Evolutionary conservation across 1,284 basidiomycete genomes (phyloP), one percentile per base, ranked within the genome.

Genomic region (Leucoagaricus sp.): DNA sequence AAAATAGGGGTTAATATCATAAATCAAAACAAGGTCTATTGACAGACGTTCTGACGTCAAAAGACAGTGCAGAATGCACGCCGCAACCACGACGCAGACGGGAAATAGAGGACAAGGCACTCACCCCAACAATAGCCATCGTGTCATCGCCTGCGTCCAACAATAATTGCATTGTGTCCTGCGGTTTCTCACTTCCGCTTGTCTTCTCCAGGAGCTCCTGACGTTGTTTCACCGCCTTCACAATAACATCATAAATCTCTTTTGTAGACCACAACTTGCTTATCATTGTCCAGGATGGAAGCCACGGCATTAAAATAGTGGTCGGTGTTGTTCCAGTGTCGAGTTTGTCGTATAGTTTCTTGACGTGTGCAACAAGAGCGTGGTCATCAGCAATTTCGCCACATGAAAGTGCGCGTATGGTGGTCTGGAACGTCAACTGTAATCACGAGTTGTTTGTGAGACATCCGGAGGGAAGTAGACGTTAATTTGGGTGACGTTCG

Each of bases 151-250:
- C 77, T 41, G 75, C 75, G 62, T 90, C 87, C 45, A 90, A 68
- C 45, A 90, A 78, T 76, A 87, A 83, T 62, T 90, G 88, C 28
- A 90, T 75, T 3, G 86, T 85, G 62, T 90, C 87, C 59, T 86
- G 78, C 55, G 75, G 75, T 49, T 51, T 52, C 33, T 57, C 55
- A 19, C 55, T 49, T 15, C 51, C 55, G 8, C 44, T 36, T 15
- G 51, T 49, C 17, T 21, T 51, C 34, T 19, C 47, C 33, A 57
- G 47, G n/a, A 47, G 26, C 59, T 77, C 67, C 63, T 82, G 68
- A 59, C 87, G 76, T 31, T 75, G 70, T 54, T 79, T 76, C 59
- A 90, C 80, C 38, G 82, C 82, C 19, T 69, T 68, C 53, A 76
- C 74, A 53, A 90, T 69, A 61, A 89, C 88, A 61, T 85, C 80